These are phyloP conservation scores for Candida anutae DNA, from an alignment of 1,139 yeast species.

Conservation along the genomic window DNA sequence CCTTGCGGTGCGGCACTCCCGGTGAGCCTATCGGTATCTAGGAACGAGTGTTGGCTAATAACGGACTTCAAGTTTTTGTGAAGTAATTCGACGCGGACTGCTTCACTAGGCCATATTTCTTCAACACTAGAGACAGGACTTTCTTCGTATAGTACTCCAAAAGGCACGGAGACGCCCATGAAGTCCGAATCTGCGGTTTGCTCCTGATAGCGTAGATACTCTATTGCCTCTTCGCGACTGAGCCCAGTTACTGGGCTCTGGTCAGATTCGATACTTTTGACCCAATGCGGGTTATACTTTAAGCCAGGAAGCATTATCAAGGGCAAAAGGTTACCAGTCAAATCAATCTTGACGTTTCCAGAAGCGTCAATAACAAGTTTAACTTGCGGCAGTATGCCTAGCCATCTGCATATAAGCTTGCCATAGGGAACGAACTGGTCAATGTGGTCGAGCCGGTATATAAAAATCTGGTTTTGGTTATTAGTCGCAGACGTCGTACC, in stretches of 20 bases:
- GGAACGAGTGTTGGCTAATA: too few species aligned
- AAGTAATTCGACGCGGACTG: too few species aligned
- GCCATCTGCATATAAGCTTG: constrained; percentile 11
- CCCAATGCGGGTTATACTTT: constrained; percentile 12
- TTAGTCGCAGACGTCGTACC: constrained; percentile 1
- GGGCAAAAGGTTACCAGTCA: constrained; percentile 9
- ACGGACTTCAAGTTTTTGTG: too few species aligned
- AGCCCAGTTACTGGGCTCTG: constrained; percentile 5
- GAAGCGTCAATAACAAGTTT: constrained; percentile 3
- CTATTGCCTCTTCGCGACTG: constrained; percentile 8
- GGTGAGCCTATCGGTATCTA: too few species aligned
- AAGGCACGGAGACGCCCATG: background rate
- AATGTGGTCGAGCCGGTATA: constrained; percentile 4
- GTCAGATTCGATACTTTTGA: background rate
- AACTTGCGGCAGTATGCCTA: constrained; percentile 11
- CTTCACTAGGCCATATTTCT: too few species aligned
- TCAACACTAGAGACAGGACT: too few species aligned
- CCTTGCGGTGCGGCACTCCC: too few species aligned
- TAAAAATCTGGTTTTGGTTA: constrained; percentile 6
- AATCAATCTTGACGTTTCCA: constrained; percentile 5
- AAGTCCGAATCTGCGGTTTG: background rate
- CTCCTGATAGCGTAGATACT: constrained; percentile 6
- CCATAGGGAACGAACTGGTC: constrained; percentile 4
- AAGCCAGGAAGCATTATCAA: constrained; percentile 11
- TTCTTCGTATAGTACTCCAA: background rate